Evolutionary conservation across 306 rosid species (phyloP), one percentile per base, ranked within the genome.

Genomic region (Quercus glauca): DNA sequence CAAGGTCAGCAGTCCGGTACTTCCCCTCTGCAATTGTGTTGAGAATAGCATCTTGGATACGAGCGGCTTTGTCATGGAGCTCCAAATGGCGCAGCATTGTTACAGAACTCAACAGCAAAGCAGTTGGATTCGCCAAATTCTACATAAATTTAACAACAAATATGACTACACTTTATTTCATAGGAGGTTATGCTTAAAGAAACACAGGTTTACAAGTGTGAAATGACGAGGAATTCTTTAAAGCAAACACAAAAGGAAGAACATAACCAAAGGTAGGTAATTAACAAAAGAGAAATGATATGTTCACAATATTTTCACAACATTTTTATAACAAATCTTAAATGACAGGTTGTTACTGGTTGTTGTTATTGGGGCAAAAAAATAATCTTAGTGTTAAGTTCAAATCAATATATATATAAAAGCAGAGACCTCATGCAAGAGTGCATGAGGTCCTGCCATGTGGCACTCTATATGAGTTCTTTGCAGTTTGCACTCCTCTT

Each of bases 91-190:
- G 98, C 73, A 93, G 87, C 98, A 96, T 93, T 21, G 97, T 8
- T 57, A 96, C 99, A 76, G 86, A 51, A 82, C 99, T 95, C 81
- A 95, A 85, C 61, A 95, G 87, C 84, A 95, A 90, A 53, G 99
- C 99, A 76, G 98, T 96, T 43, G 98, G 99, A 79, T 96, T 96
- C 51, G 98, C 99, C 93, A 96, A 72, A 78, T 96, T 91, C 99
- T 96, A 79, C 57, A 29, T 69, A 73, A 80, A 80, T 77, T 76
- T 73, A 84, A 78, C 53, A 15, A 41, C 25, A 60, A 76, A 77
- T 37, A 79, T 67, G 57, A 78, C 37, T 82, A 20, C 28, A 21
- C 37, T 67, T 67, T 67, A 21, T 35, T 19, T 33, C 52, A 67
- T 8, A 19, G 26, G 52, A 67, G 20, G 52, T 33, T 59, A 67